phyloP scores from a whole-genome alignment of 148 eudicot species.

The Heliosperma pusillum region DNA sequence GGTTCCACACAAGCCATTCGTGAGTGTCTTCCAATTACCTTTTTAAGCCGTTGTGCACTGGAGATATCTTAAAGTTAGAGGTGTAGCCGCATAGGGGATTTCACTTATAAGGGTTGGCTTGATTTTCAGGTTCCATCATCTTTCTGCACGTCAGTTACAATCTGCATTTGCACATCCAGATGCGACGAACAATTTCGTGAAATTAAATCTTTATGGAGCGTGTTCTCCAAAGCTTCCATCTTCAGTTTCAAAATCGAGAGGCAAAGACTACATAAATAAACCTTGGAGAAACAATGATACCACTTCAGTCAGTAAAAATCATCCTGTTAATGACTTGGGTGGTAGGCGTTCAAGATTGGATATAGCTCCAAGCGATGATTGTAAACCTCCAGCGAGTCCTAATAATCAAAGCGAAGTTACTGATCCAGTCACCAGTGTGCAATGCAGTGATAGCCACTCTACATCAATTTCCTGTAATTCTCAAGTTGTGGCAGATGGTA shows the following conservation, averaged over 20 bases:
- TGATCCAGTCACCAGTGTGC: constrained; percentile 22
- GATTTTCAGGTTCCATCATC: constrained; percentile 53
- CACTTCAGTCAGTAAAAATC: constrained; percentile 24
- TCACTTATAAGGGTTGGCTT: constrained; percentile 3
- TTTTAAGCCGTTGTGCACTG: not conserved
- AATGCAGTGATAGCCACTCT: constrained; percentile 25
- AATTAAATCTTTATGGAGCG: constrained; percentile 26
- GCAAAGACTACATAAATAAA: constrained; percentile 42
- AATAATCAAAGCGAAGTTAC: constrained; percentile 16
- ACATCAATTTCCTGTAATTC: constrained; percentile 15
- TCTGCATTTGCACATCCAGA: constrained; percentile 44
- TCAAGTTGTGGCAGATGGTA: constrained; percentile 7
- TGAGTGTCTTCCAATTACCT: constrained; percentile 27
- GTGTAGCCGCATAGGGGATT: not conserved
- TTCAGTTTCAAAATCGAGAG: constrained; percentile 61
- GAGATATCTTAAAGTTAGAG: not conserved
- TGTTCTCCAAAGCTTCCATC: constrained; percentile 53
- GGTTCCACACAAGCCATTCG: constrained; percentile 60
- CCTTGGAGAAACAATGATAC: constrained; percentile 22
- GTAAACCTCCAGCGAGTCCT: constrained; percentile 15
- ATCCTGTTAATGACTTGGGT: constrained; percentile 38
- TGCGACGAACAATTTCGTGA: constrained; percentile 26
- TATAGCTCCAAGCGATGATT: constrained; percentile 20
- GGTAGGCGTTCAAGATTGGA: constrained; percentile 19
- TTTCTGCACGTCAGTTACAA: constrained; percentile 44